These are phyloP conservation scores for Cordyceps tenuipes DNA, from an alignment of 2,329 filamentous ascomycete species.

Conservation along the genomic window DNA sequence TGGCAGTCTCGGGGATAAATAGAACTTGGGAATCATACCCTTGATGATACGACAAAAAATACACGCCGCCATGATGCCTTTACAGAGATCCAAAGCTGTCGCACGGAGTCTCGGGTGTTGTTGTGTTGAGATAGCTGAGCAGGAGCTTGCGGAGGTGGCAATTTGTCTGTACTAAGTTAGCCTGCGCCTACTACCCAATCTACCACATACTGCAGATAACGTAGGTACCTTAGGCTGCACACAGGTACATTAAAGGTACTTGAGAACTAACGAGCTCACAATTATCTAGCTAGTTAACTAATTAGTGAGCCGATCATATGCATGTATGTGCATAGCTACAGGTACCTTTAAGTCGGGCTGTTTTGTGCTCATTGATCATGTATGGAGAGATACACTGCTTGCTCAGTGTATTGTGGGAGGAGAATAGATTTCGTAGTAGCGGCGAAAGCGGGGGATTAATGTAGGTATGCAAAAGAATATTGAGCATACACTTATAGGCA, in stretches of 20 bases:
- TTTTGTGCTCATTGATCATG: too few relatives aligned
- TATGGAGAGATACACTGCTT: too few relatives aligned
- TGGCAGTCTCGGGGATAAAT: conserved; percentile 2
- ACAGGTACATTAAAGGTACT: too few relatives aligned
- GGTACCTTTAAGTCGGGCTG: too few relatives aligned
- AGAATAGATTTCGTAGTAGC: too few relatives aligned
- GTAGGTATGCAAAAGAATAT: too few relatives aligned
- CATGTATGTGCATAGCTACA: not conserved
- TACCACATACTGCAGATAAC: too few relatives aligned
- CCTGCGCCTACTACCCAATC: not conserved
- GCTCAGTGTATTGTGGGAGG: too few relatives aligned
- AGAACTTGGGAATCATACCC: conserved; percentile 40
- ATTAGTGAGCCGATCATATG: too few relatives aligned
- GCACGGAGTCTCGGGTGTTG: not conserved
- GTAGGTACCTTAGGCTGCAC: too few relatives aligned
- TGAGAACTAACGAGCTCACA: too few relatives aligned
- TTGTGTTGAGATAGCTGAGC: not conserved
- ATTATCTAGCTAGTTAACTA: too few relatives aligned
- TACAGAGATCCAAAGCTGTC: not conserved
- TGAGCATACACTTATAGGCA: not conserved
- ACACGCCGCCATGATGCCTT: conserved; percentile 42
- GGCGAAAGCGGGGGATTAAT: not conserved
- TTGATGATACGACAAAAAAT: conserved; percentile 99
- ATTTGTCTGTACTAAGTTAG: not conserved
- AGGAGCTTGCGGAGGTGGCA: conserved; percentile 5